phyloP scores from a whole-genome alignment of 1,284 basidiomycete species.

The Ganoderma lucidum region DNA sequence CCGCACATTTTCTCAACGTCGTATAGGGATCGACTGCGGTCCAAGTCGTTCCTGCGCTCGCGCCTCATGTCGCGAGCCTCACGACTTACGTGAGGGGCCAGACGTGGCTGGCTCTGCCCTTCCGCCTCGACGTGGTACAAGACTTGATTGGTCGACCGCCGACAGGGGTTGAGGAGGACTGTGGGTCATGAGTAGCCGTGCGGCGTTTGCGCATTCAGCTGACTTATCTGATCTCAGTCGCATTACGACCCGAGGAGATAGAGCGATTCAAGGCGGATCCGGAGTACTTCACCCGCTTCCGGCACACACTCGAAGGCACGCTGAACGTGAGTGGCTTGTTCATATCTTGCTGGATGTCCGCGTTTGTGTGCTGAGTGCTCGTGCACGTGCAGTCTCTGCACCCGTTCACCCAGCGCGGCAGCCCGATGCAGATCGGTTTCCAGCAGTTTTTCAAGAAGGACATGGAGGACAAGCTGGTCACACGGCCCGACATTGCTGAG shows the following conservation, averaged over 20 bases:
- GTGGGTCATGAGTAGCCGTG: constrained; percentile 45
- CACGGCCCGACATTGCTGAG: constrained; percentile 68
- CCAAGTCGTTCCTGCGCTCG: constrained; percentile 66
- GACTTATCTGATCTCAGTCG: constrained; percentile 29
- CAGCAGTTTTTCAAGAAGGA: constrained; percentile 50
- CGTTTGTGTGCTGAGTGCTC: neutral
- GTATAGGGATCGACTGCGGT: constrained; percentile 68
- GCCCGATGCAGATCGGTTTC: constrained; percentile 49
- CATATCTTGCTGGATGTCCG: neutral
- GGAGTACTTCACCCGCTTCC: constrained; percentile 56
- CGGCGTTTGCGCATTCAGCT: neutral
- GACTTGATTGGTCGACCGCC: constrained; percentile 48
- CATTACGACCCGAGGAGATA: constrained; percentile 66
- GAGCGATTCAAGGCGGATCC: constrained; percentile 54
- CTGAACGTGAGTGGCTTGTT: constrained; percentile 53
- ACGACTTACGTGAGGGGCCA: constrained; percentile 66
- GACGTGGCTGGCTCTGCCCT: constrained; percentile 65
- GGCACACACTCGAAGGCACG: constrained; percentile 57
- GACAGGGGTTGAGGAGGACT: constrained; percentile 42
- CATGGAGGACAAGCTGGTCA: constrained; percentile 59
- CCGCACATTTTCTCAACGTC: neutral
- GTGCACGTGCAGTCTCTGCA: constrained; percentile 50
- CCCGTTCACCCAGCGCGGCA: constrained; percentile 52
- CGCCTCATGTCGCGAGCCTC: constrained; percentile 58
- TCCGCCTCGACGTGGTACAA: constrained; percentile 50